These are phyloP conservation scores for Boechera divaricarpa DNA, from an alignment of 345 rosid genomes.

Conservation along the genomic window DNA sequence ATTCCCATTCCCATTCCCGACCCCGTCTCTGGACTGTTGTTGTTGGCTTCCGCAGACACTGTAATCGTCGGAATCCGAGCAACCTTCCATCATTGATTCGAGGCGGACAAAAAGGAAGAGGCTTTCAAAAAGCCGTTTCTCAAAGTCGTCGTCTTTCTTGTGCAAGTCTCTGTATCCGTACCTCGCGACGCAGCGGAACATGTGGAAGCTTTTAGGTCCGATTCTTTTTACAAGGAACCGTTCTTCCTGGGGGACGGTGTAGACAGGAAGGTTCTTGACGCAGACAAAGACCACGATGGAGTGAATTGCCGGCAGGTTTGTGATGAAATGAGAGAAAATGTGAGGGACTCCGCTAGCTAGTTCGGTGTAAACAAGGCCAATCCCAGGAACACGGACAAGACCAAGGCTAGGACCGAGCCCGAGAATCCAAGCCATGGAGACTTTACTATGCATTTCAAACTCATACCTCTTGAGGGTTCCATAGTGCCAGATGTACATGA, in stretches of 20 bases:
- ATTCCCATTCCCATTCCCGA: slow-evolving; percentile 13
- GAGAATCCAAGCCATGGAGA: slow-evolving; percentile 84
- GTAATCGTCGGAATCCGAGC: slow-evolving; percentile 80
- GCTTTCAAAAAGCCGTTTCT: slow-evolving; percentile 65
- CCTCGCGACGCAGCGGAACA: slow-evolving; percentile 82
- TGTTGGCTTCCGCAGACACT: slow-evolving; percentile 57
- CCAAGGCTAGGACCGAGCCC: slow-evolving; percentile 86
- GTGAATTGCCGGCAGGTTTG: slow-evolving; percentile 78
- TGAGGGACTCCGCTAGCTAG: slow-evolving; percentile 81
- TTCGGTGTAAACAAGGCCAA: slow-evolving; percentile 85
- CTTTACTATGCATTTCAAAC: slow-evolving; percentile 78
- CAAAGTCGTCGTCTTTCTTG: slow-evolving; percentile 79
- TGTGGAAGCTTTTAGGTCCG: slow-evolving; percentile 76
- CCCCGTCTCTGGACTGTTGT: slow-evolving; percentile 34
- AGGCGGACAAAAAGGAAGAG: slow-evolving; percentile 66
- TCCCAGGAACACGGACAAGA: slow-evolving; percentile 80
- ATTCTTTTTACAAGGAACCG: slow-evolving; percentile 75
- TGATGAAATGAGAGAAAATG: slow-evolving; percentile 85
- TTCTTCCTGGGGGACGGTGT: slow-evolving; percentile 76
- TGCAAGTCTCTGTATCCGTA: slow-evolving; percentile 83
- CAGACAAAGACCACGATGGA: slow-evolving; percentile 70
- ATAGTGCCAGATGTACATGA: slow-evolving; percentile 80
- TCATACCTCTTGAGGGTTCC: slow-evolving; percentile 74
- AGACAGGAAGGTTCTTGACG: slow-evolving; percentile 79
- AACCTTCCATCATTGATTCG: slow-evolving; percentile 79